Evolutionary conservation across 345 rosid genomes (phyloP), one percentile per base, ranked within the genome.

Genomic region (Linum lewisii): DNA sequence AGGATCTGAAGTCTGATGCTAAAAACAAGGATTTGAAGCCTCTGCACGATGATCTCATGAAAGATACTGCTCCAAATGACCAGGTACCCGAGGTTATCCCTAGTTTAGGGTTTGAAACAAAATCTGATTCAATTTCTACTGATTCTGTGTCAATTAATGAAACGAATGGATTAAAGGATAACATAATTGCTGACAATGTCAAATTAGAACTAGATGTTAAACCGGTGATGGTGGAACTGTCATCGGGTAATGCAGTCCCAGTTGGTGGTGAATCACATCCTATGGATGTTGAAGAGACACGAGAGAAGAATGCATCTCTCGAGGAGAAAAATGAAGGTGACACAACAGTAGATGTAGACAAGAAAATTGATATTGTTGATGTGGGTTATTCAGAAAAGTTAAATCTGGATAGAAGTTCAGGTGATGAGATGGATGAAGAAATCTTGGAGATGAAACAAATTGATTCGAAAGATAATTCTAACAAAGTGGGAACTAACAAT

Each of bases 41-140:
- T 77, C 66, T 29, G 16, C 75, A 59, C 51, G 71, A 81, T 60
- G 82, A 78, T 73, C 80, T 69, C 71, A 11, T 62, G 79, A 73
- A 57, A 65, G 87, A 77, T 63, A 55, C 95, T 90, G 74, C 95
- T 63, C 77, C 72, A 24, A 71, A 66, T 63, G 81, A 81, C 85
- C 97, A 90, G 99, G 99, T 94, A 94, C 81, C 97, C 75, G 96
- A 85, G 87, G 97, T 90, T 87, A 94, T 78, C 95, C 81, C 90
- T 66, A 79, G 63, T 80, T 77, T 85, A 82, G 99, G 96, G 87
- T 80, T 75, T 84, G 92, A 80, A 87, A 90, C 87, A 90, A 90
- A 85, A 85, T 94, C 88, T 85, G 92, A 85, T 87, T 84, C 95
- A 84, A 75, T 94, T 85, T 79, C 88, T 94, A 77, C 92, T 87